Percentiles rank a stretch among this genome's conserved stretches.
Evolutionary conservation across 1,284 basidiomycete species (phyloP).

Genomic region (Schizopora paradoxa): DNA sequence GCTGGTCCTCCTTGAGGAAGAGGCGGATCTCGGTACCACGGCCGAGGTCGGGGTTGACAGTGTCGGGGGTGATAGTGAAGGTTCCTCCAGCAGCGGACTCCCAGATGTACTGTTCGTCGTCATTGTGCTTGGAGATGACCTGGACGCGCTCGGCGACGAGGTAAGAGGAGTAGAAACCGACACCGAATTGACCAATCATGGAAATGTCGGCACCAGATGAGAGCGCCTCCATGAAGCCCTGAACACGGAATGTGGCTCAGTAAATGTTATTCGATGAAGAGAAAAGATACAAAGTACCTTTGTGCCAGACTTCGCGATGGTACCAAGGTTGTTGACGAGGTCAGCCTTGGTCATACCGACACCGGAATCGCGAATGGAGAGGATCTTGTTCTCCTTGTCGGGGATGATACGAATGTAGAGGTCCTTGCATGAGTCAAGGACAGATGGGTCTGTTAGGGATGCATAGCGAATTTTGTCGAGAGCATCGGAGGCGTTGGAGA

Average conservation of each 20-base stretch:
- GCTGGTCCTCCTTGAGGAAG: conserved; percentile 97
- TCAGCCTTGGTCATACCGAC: conserved; percentile 99
- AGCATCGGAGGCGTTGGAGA: conserved; percentile 91
- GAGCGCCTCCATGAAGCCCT: conserved; percentile 98
- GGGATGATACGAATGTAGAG: conserved; percentile 90
- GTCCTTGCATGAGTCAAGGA: conserved; percentile 84
- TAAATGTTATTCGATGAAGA: conserved; percentile 7
- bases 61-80: conserved; percentile 97
- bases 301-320: conserved; percentile 97
- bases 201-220: conserved; percentile 96
- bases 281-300: conserved; percentile 48
- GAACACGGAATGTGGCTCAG: conserved; percentile 17
- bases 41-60: conserved; percentile 82
- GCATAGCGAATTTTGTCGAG: conserved; percentile 96
- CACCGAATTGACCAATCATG: conserved; percentile 94
- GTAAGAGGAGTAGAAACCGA: conserved; percentile 99
- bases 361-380: conserved; percentile 94
- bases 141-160: conserved; percentile 98
- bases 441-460: conserved; percentile 86
- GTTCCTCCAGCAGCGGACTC: conserved; percentile 99
- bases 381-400: conserved; percentile 93
- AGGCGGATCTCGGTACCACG: conserved; percentile 96
- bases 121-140: conserved; percentile 99
- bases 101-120: conserved; percentile 99
- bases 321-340: conserved; percentile 98